Conservation (phyloP, 2,329 filamentous ascomycete species). For the Sarocladiaceae sp. region DNA sequence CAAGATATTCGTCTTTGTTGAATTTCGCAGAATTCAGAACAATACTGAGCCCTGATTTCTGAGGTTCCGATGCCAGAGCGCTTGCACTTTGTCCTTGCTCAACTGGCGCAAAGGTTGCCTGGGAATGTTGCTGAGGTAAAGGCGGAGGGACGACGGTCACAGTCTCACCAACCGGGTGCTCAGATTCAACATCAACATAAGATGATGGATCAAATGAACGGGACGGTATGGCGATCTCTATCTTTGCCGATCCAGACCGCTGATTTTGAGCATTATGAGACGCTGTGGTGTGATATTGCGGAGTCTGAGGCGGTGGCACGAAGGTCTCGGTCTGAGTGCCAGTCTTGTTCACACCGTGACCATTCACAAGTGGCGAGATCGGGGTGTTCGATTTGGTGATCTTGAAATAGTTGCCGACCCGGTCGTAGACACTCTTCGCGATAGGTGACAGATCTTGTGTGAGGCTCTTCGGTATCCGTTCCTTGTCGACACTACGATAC, state of each 20-base stretch:
- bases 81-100: constrained; percentile 10
- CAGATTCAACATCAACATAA: constrained; percentile 27
- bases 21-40: constrained; percentile 41
- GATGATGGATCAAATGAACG: constrained; percentile 34
- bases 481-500: background rate
- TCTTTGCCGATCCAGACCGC: constrained; percentile 30
- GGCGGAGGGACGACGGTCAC: background rate
- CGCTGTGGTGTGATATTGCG: background rate
- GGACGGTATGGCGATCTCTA: constrained; percentile 45
- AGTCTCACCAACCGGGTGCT: constrained; percentile 13
- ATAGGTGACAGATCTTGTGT: constrained; percentile 46
- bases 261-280: constrained; percentile 25
- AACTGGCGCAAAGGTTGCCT: constrained; percentile 9
- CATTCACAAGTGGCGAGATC: constrained; percentile 32
- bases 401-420: constrained; percentile 35
- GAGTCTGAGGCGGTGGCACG: background rate
- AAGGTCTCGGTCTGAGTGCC: background rate
- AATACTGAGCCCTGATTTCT: constrained; percentile 35
- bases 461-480: constrained; percentile 21
- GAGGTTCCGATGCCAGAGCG: constrained; percentile 10
- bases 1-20: constrained; percentile 49
- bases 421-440: constrained; percentile 34
- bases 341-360: constrained; percentile 17
- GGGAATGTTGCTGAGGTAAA: constrained; percentile 10
- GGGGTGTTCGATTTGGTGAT: constrained; percentile 28